Base-by-base conservation (phyloP, 202 grass and related monocot species). In the Schoenoplectus triqueter region DNA sequence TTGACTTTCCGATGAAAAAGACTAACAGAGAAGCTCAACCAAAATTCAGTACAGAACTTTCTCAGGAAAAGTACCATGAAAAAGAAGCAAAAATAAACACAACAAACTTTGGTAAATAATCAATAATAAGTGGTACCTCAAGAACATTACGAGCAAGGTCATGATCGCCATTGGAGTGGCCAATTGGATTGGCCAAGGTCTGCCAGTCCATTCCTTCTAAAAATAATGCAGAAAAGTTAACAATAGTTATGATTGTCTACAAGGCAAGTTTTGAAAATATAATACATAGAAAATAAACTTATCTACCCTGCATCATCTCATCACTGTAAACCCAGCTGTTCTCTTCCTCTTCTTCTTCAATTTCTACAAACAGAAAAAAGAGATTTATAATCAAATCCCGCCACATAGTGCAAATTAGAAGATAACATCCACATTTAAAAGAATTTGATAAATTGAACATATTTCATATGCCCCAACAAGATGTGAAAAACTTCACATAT, bases 151-250 rank as follows among this genome's bases (percentile, higher is more conserved):
- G 65, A 86, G 19, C 79, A 56, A 95, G 82, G 71, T 93, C 92
- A 89, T 64, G 74, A 68, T 51, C 76, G 70, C 88, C 92, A 93
- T 92, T 97, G 88, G 83, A n/a, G 51, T 90, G 86, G 71, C 92
- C 95, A 83, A 97, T 94, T 0, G 85, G 89, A 18, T 88, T 92
- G 17, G 57, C 62, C 68, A 50, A 41, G 69, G 47, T 75, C 47
- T 88, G 81, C 87, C 70, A 85, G 46, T 81, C 84, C 42, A 56
- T 80, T 75, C 77, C 70, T 74, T 68, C 83, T 89, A 20, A 39
- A 78, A 73, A 14, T 22, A 84, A 74, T 57, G 22, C 52, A 50
- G 5, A 18, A 54, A 77, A 76, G 19, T 76, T 78, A 85, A 62
- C 10, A 79, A 78, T 13, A 51, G 54, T 78, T 60, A 59, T 60